Conservation (phyloP, 768 basidiomycete species). For the Auriscalpium microsporum region DNA sequence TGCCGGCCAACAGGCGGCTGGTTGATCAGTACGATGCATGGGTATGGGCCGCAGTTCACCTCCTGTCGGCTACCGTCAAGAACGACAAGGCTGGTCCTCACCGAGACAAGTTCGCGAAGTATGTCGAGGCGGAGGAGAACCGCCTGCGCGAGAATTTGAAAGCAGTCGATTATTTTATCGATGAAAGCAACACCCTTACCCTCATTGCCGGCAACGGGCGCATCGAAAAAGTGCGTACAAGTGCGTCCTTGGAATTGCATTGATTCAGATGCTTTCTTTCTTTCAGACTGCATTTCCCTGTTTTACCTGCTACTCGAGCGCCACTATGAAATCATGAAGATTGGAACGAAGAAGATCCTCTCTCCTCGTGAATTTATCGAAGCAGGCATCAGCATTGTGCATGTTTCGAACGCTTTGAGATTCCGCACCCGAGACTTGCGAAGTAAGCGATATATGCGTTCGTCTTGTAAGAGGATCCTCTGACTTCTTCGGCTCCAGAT, state of each 20-base stretch:
- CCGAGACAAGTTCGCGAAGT: slow-evolving; percentile 10
- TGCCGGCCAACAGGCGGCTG: neutral
- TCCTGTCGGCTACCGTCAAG: neutral
- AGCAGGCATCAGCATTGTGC: neutral
- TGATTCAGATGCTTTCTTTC: neutral
- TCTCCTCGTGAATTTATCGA: slow-evolving; percentile 3
- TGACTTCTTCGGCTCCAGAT: neutral
- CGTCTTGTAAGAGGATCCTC: neutral
- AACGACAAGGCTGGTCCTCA: neutral
- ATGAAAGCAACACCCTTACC: slow-evolving; percentile 17
- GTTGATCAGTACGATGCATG: neutral
- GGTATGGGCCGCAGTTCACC: neutral
- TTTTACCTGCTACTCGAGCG: slow-evolving; percentile 4
- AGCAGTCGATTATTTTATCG: slow-evolving; percentile 18
- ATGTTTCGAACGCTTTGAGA: neutral
- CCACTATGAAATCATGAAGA: slow-evolving; percentile 4
- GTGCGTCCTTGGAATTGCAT: neutral
- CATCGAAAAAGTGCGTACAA: slow-evolving; percentile 16
- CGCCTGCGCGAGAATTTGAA: slow-evolving; percentile 16
- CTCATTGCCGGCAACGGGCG: slow-evolving; percentile 17
- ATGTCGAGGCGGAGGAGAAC: slow-evolving; percentile 15
- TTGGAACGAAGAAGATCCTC: neutral
- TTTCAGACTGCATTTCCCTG: neutral
- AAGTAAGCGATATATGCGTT: neutral
- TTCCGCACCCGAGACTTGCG: neutral